Percentiles rank a stretch among this genome's conserved stretches.
phyloP scores from a whole-genome alignment of 306 rosid species.

The Prosopis cineraria region DNA sequence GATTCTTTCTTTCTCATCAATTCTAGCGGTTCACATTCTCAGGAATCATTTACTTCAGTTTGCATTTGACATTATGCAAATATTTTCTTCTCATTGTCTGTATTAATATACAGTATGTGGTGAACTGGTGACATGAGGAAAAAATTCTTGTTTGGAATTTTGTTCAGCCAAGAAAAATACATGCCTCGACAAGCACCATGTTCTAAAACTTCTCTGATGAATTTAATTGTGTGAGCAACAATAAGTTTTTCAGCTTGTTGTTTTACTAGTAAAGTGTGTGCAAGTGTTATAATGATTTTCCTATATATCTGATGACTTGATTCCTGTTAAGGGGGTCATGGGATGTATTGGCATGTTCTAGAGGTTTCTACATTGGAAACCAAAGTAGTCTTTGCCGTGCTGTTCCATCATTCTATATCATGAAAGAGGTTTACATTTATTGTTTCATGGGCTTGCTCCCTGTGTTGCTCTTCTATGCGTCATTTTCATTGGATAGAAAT shows the following conservation, averaged over 20 bases:
- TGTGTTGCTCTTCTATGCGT: neutral
- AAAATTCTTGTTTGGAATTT: neutral
- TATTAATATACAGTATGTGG: neutral
- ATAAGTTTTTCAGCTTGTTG: neutral
- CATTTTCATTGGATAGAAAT: neutral
- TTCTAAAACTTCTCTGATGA: constrained; percentile 17
- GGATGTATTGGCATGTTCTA: constrained; percentile 10
- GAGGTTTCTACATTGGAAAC: neutral
- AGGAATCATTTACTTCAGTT: constrained; percentile 13
- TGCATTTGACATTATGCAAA: neutral
- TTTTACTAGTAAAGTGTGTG: constrained; percentile 5
- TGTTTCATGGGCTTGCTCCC: neutral
- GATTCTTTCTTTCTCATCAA: too few relatives aligned
- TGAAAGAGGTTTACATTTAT: neutral
- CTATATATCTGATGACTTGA: neutral
- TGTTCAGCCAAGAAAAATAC: constrained; percentile 17
- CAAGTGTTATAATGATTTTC: neutral
- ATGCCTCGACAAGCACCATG: neutral
- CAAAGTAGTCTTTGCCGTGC: neutral
- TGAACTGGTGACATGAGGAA: neutral
- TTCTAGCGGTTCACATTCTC: constrained; percentile 3
- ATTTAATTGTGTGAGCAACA: constrained; percentile 17
- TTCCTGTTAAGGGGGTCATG: neutral
- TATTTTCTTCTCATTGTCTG: constrained; percentile 16
- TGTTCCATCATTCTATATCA: neutral